Evolutionary conservation across 2,329 filamentous ascomycete species (phyloP).

Genomic region (Aspergillus novoparasiticus): DNA sequence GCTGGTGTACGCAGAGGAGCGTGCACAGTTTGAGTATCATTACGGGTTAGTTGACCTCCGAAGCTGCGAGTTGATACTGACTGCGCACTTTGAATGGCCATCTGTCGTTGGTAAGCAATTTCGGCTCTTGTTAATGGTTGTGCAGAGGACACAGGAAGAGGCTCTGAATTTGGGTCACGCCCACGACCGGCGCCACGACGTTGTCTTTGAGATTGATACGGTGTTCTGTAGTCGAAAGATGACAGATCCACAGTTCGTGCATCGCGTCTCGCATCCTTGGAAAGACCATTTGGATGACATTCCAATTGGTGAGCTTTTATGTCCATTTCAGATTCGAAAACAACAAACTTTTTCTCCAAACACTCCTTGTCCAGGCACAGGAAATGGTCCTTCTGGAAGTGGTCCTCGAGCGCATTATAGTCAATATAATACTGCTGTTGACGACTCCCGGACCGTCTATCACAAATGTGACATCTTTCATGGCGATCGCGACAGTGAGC

Average conservation of each 20-base stretch:
- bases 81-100: slow-evolving; percentile 87
- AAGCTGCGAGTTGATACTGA: slow-evolving; percentile 79
- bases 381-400: slow-evolving; percentile 87
- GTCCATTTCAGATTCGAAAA: slow-evolving; percentile 93
- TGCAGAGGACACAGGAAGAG: slow-evolving; percentile 73
- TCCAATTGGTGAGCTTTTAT: slow-evolving; percentile 90
- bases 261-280: slow-evolving; percentile 82
- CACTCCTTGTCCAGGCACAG: slow-evolving; percentile 84
- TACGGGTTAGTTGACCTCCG: slow-evolving; percentile 75
- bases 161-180: slow-evolving; percentile 83
- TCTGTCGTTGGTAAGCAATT: slow-evolving; percentile 85
- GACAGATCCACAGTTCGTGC: slow-evolving; percentile 85
- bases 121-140: slow-evolving; percentile 84
- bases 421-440: slow-evolving; percentile 89
- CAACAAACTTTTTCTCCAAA: slow-evolving; percentile 94
- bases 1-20: slow-evolving; percentile 42
- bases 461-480: slow-evolving; percentile 93
- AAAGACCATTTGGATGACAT: slow-evolving; percentile 75
- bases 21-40: slow-evolving; percentile 49
- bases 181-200: slow-evolving; percentile 68
- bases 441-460: slow-evolving; percentile 63
- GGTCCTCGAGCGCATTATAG: slow-evolving; percentile 81
- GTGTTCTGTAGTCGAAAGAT: slow-evolving; percentile 74
- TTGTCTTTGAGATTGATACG: slow-evolving; percentile 66
- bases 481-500: slow-evolving; percentile 91